A percentile compares a stretch with the other conserved stretches of the same genome.
These are phyloP conservation scores for Globisporangium cederbergense DNA, from an alignment of 352 stramenopile species.

Conservation along the genomic window DNA sequence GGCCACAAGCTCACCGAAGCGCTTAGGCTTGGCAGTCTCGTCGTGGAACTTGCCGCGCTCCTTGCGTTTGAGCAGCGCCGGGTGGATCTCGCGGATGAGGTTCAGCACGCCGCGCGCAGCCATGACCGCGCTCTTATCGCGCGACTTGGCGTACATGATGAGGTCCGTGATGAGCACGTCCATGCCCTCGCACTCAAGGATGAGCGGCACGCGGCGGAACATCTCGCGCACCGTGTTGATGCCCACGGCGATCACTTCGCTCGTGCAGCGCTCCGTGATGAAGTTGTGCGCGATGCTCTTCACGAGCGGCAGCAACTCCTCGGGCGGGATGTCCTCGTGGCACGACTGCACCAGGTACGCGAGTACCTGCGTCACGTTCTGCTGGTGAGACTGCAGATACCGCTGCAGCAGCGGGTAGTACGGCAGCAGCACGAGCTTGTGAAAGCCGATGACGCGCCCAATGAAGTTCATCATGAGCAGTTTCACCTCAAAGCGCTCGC, in stretches of 20 bases:
- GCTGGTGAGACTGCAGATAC: constrained; percentile 86
- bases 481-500: constrained; percentile 91
- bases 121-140: constrained; percentile 97
- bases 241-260: constrained; percentile 96
- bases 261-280: constrained; percentile 94
- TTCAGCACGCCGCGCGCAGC: constrained; percentile 95
- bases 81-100: constrained; percentile 95
- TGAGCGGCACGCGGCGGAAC: constrained; percentile 91
- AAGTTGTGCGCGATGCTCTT: constrained; percentile 99
- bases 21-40: constrained; percentile 79
- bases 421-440: constrained; percentile 95
- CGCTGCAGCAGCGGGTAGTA: constrained; percentile 97
- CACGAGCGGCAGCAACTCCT: constrained; percentile 95
- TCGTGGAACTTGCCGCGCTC: constrained; percentile 93
- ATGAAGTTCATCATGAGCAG: constrained; percentile 99
- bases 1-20: constrained; percentile 90
- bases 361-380: constrained; percentile 93
- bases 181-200: constrained; percentile 92
- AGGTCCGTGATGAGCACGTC: constrained; percentile 91
- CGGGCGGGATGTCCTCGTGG: constrained; percentile 96
- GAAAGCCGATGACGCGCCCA: constrained; percentile 94
- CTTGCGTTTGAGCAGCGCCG: constrained; percentile 94
- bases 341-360: constrained; percentile 97
- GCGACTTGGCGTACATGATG: constrained; percentile 94
- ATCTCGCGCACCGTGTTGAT: constrained; percentile 97